Evolutionary conservation across 768 basidiomycete genomes (phyloP).

Genomic region (Lentinula guzmanii): DNA sequence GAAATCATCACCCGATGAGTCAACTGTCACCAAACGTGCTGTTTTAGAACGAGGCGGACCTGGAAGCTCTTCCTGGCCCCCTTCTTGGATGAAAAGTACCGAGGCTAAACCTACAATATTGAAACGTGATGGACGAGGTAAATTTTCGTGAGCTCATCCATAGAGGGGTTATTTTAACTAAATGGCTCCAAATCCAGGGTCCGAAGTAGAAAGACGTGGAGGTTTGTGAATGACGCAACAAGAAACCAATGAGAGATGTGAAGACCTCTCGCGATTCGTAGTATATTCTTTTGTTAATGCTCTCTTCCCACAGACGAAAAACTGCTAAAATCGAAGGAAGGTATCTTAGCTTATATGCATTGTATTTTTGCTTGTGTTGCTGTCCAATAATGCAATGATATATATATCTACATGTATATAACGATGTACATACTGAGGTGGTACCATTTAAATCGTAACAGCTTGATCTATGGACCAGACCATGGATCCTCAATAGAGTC

Average conservation of each 20-base stretch:
- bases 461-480: no score
- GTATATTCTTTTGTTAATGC: not conserved
- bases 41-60: not conserved
- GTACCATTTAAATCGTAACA: no score
- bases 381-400: not conserved
- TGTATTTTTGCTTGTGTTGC: not conserved
- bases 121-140: not conserved
- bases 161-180: not conserved
- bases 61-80: constrained; percentile 1
- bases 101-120: not conserved
- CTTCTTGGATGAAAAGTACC: not conserved
- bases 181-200: not conserved
- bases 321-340: not conserved
- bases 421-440: no score
- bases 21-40: not conserved
- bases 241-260: not conserved
- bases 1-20: not conserved
- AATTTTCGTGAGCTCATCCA: not conserved
- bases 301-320: not conserved
- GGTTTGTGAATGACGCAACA: not conserved
- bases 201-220: not conserved
- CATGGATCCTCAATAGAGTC: no score
- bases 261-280: not conserved
- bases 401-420: no score
- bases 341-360: no score